phyloP scores from a whole-genome alignment of 2,329 filamentous ascomycete genomes.

The Dactylellina leptospora region DNA sequence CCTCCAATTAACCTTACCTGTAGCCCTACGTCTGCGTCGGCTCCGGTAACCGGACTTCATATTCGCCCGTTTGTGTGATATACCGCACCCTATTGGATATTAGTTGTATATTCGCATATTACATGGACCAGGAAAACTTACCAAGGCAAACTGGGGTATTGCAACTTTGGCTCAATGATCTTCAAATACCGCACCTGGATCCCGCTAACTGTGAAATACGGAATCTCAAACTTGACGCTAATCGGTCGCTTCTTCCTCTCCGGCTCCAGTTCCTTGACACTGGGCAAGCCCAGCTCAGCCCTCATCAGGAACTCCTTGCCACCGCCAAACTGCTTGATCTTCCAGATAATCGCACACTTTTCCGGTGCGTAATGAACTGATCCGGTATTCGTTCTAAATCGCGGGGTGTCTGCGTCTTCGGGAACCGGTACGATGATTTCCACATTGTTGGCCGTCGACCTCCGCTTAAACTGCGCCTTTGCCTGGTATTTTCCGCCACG shows the following conservation, averaged over 20 bases:
- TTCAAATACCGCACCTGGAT: constrained; percentile 99
- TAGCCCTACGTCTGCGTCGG: constrained; percentile 74
- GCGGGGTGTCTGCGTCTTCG: constrained; percentile 93
- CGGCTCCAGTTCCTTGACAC: constrained; percentile 77
- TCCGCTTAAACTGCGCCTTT: constrained; percentile 95
- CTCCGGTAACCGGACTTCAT: constrained; percentile 60
- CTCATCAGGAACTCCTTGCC: constrained; percentile 98
- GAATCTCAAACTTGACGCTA: constrained; percentile 99
- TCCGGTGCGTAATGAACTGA: constrained; percentile 97
- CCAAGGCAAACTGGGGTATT: constrained; percentile 62
- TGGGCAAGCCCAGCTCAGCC: constrained; percentile 91
- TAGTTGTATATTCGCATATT: constrained; percentile 67
- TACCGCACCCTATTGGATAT: constrained; percentile 81
- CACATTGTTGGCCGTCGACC: constrained; percentile 97
- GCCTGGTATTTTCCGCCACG: constrained; percentile 64
- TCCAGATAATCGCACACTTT: constrained; percentile 98
- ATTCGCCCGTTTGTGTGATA: constrained; percentile 81
- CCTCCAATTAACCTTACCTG: not conserved
- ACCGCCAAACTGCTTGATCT: constrained; percentile 99
- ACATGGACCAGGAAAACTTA: constrained; percentile 63
- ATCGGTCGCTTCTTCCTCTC: constrained; percentile 79
- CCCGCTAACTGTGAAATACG: constrained; percentile 99
- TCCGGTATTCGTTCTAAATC: constrained; percentile 97
- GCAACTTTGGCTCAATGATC: constrained; percentile 90
- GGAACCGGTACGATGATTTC: constrained; percentile 97